Conservation (phyloP, 352 stramenopile species). For the Phytophthora rubi region DNA sequence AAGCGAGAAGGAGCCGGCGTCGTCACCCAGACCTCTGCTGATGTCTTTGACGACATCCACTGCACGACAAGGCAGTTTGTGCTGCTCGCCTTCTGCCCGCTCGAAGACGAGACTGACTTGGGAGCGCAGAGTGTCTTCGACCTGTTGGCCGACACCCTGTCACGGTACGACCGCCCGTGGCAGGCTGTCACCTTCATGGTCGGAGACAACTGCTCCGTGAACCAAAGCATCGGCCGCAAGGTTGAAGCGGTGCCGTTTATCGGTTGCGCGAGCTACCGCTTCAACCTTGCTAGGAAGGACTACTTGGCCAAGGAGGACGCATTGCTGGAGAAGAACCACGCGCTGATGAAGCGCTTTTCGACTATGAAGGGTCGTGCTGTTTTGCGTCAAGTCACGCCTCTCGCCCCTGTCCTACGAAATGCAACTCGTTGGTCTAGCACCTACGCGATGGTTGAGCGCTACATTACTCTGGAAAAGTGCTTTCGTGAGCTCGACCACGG, state of each 20-base stretch:
- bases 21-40: too few relatives aligned
- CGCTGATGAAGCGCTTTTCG: slow-evolving; percentile 3
- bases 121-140: not conserved
- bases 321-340: not conserved
- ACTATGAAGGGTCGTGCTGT: slow-evolving; percentile 2
- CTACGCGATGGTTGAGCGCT: slow-evolving; percentile 4
- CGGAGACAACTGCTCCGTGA: slow-evolving; percentile 13
- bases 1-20: too few relatives aligned
- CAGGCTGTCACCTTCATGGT: not conserved
- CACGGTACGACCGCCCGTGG: not conserved
- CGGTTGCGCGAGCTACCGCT: slow-evolving; percentile 8
- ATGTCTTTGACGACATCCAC: not conserved
- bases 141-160: not conserved
- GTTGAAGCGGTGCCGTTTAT: slow-evolving; percentile 2
- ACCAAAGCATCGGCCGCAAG: not conserved
- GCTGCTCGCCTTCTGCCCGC: not conserved
- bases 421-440: slow-evolving; percentile 1
- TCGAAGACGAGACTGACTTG: not conserved
- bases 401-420: slow-evolving; percentile 4
- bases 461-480: not conserved
- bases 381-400: not conserved
- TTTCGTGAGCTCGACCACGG: not conserved
- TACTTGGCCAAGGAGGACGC: not conserved
- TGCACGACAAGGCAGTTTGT: not conserved
- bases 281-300: slow-evolving; percentile 7